Evolutionary conservation across 1,139 yeast species (phyloP), one percentile per base, ranked within the genome.

Genomic region (Geotrichum carabidarum): DNA sequence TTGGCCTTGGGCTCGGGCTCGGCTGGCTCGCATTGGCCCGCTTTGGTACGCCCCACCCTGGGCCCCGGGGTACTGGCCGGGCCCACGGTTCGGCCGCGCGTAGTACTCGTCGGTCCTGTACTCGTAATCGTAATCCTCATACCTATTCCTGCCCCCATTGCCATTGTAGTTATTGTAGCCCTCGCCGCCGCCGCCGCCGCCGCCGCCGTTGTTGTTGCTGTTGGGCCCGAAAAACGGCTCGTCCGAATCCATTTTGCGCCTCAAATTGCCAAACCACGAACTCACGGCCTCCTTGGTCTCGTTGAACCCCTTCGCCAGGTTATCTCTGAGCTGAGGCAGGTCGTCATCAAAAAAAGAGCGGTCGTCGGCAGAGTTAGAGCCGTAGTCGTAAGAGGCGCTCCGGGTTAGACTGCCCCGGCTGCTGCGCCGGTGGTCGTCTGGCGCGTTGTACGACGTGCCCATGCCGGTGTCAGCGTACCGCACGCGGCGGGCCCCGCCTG

Each of bases 281-380:
- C 86, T 84, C 57, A 93, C 81, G 52, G 86, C 86, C 48, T 81
- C 77, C 58, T 84, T 81, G 0, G 98, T 93, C 64, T 90, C 97
- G 65, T 84, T 91, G 53, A 90, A 77, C 32, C 95, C 94, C 65
- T 84, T 85, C 53, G 81, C 76, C 57, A 89, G 78, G 51, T 83
- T 81, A 54, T 86, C 88, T 64, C 80, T 83, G 62, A 88, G 74
- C 63, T 83, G 89, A 9, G 84, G 84, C 51, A 80, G 63, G 56
- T 79, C 83, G 59, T 78, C 79, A 56, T 80, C 83, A 40, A 84
- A 84, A 64, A 87, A 82, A 9, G 54, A 55, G 15, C 48, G 34
- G 14, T 77, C 79, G 3, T 73, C 77, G 4, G 66, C 69, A 27
- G 72, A 72, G 14, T 68, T 71, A 30, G 64, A 71, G 38, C 64